Evolutionary conservation across 2,329 filamentous ascomycete species (phyloP), one percentile per base, ranked within the genome.

Genomic region (Aureobasidium sp.): DNA sequence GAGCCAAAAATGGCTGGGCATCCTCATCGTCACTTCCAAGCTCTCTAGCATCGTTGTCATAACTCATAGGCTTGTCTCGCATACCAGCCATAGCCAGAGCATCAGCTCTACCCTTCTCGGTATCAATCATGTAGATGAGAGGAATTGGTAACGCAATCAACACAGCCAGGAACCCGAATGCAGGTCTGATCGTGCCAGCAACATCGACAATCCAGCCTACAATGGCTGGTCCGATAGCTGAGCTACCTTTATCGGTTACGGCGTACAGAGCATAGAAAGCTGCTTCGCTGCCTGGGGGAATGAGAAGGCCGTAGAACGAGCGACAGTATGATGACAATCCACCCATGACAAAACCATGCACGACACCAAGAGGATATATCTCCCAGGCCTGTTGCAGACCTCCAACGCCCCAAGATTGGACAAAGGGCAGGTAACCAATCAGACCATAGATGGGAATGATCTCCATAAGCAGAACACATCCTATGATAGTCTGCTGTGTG

Each of bases 191-290:
- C 1, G 70, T 75, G 0, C 76, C 75, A 7, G 72, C 69, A 2
- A 68, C 82, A 71, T 96, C 91, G 9, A 95, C 94, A 64, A 97
- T 95, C 34, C 84, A 83, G 0, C 91, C 93, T 0, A 97, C 92
- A 67, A 97, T 90, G 0, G 90, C 88, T 0, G 93, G 93, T 0
- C 93, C 93, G 71, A 97, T 93, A 2, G 96, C 82, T 70, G 89
- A 94, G 25, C 89, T 94, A 0, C 91, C 91, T 74, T 97, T 97
- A 73, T 97, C 93, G 1, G 93, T 97, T 63, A 97, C 95, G 44
- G 93, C 92, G 71, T 96, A 97, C 1, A 97, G 79, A 0, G 92
- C 91, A 71, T 94, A 97, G 70, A 97, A 97, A 0, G 92, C 91
- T 0, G 92, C 91, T 75, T 97, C 93, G 16, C 88, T 92, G 7